Evolutionary conservation across 345 rosid genomes (phyloP), one percentile per base, ranked within the genome.

Genomic region (Reutealis trisperma): DNA sequence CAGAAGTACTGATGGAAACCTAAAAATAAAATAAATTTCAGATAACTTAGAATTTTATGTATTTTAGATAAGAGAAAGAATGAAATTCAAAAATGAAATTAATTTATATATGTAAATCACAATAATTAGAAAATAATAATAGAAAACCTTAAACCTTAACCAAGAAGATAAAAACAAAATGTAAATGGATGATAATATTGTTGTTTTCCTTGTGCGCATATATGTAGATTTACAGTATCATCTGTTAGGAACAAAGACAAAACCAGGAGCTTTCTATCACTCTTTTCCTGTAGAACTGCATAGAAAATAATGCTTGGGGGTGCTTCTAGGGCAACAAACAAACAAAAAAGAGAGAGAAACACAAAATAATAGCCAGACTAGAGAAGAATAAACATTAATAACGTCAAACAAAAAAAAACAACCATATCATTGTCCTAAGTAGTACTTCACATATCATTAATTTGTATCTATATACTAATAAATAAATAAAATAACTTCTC

Each of bases 321-420:
- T 45, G 58, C 44, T 65, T 66, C 24, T 32, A 65, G 76, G 66
- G 67, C 69, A 59, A 68, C 59, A 11, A 44, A n/a, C 76, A 72
- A 13, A 4, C 41, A 37, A 37, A 32, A 64, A 44, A 47, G 16
- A 19, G 37, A 62, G n/a, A 51, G 0, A 57, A 19, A 54, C 34
- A 42, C 18, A 71, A 54, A 24, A 37, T 2, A 27, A 21, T 37
- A 37, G 41, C 41, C 41, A 37, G 41, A 37, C 41, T 4, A 5
- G 6, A 37, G 4, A 7, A 16, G 5, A 12, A 60, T 6, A 41
- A 15, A 9, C 13, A 22, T 41, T 55, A 60, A 42, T 6, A 18
- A 72, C 52, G 41, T 59, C 55, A 11, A 22, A n/a, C 41, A 73
- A 44, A 60, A 27, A 44, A 14, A 51, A 51, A 51, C 19, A 13